Percentiles rank a stretch among this genome's conserved stretches.
phyloP scores from a whole-genome alignment of 73 alveolate species.

The Blepharisma stoltei region DNA sequence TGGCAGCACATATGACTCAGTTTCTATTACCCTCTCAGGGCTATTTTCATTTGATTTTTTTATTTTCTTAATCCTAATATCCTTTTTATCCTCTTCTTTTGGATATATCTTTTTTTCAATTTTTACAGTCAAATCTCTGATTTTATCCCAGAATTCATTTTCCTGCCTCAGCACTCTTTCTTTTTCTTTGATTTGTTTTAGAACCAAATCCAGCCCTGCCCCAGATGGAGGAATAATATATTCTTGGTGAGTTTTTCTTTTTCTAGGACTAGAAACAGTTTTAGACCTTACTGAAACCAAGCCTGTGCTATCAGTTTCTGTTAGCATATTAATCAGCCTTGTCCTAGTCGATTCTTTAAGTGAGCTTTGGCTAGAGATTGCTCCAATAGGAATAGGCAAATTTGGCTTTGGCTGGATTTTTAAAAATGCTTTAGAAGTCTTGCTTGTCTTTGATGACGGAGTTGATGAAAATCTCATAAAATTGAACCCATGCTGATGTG shows the following conservation, averaged over 20 bases:
- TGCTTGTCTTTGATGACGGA: conserved; percentile 4
- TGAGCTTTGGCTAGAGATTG: no score
- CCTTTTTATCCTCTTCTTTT: neutral
- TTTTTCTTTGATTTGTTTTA: conserved; percentile 36
- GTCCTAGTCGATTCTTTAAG: no score
- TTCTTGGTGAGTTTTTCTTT: conserved; percentile 45
- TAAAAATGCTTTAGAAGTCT: no score
- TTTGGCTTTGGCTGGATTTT: no score
- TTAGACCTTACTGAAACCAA: conserved; percentile 26
- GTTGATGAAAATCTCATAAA: conserved; percentile 3
- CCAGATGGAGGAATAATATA: conserved; percentile 36
- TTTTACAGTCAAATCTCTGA: no score
- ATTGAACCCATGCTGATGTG: no score
- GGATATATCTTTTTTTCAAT: no score
- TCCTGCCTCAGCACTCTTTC: no score
- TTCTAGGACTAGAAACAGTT: conserved; percentile 27
- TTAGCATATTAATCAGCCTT: no score
- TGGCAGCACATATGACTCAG: conserved; percentile 34
- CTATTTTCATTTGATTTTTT: neutral
- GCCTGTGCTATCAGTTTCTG: conserved; percentile 36
- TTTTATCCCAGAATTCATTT: no score
- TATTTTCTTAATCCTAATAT: neutral
- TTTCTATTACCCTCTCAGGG: conserved; percentile 13
- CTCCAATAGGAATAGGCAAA: no score
- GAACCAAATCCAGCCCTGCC: conserved; percentile 50